Evolutionary conservation across 495 filamentous ascomycete species (phyloP), one percentile per base, ranked within the genome.

Genomic region (Podospora bellae-mahoneyi): DNA sequence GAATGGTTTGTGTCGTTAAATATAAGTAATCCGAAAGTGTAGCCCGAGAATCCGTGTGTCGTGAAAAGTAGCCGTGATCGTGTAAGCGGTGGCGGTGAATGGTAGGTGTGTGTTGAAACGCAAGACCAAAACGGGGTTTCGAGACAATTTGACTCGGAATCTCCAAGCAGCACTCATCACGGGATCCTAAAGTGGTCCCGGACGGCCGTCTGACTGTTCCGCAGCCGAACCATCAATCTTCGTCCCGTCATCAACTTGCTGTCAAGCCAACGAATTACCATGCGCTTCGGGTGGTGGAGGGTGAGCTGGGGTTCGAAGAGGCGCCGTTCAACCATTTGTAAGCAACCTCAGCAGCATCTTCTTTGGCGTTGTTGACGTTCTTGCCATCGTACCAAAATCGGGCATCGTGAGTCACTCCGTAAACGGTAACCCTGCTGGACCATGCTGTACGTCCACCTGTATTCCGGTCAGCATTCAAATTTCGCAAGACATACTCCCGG

Each of bases 321-420:
- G 32, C 19, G 57, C 56, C 68, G 66, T 69, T 27, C 64, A 87
- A 75, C 75, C 79, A 82, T 69, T 80, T 84, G 65, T 94, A 74
- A 61, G 90, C 89, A 67, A 90, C 81, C 78, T 92, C 92, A 72
- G 93, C 92, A 44, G 92, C 93, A 77, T 97, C 93, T 74, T 97
- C 94, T 78, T 87, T 91, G 64, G 94, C 93, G 74, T 94, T 95
- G 79, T 93, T 86, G 79, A 93, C 80, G 73, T 90, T 91, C 70
- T 92, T 86, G 53, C 92, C 93, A 77, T 96, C 92, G 78, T 96
- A 97, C 92, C 91, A 97, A 81, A 88, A 96, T 66, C 92, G 88
- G 54, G 93, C 94, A 9, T 80, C 66, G 74, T 89, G 81, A 58
- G 75, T 75, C 58, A 81, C 73, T 66, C 87, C 84, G 68, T 79